phyloP scores from a whole-genome alignment of 495 filamentous ascomycete species.

The Tuber umbilicatum region DNA sequence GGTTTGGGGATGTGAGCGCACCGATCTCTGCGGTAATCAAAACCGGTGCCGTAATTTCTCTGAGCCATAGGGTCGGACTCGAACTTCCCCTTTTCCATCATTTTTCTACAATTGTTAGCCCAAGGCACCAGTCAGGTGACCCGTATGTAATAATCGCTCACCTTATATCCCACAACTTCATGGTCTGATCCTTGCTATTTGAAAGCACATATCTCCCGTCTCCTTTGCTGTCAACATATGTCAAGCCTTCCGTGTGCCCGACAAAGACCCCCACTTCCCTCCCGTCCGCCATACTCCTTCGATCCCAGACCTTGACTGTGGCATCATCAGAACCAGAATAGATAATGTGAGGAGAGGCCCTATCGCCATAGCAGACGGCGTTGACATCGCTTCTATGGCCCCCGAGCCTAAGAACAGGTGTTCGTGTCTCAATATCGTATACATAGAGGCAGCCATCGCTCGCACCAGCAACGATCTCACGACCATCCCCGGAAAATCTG shows the following conservation, averaged over 20 bases:
- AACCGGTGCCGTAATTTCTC: slow-evolving; percentile 56
- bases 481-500: slow-evolving; percentile 86
- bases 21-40: slow-evolving; percentile 76
- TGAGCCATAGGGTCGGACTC: slow-evolving; percentile 60
- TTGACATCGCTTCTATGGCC: slow-evolving; percentile 89
- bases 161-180: slow-evolving; percentile 95
- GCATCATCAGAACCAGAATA: slow-evolving; percentile 95
- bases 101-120: slow-evolving; percentile 30
- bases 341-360: slow-evolving; percentile 81
- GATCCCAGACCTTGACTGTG: slow-evolving; percentile 94
- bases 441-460: slow-evolving; percentile 71
- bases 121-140: background rate
- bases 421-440: slow-evolving; percentile 81
- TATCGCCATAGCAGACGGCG: slow-evolving; percentile 91
- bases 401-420: slow-evolving; percentile 63
- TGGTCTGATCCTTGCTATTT: slow-evolving; percentile 91
- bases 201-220: slow-evolving; percentile 91
- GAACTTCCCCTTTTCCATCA: slow-evolving; percentile 59
- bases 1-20: slow-evolving; percentile 44
- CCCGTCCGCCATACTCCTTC: slow-evolving; percentile 77
- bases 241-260: slow-evolving; percentile 89
- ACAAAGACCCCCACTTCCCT: slow-evolving; percentile 87
- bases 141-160: slow-evolving; percentile 39
- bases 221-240: slow-evolving; percentile 93
- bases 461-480: slow-evolving; percentile 85